These are phyloP conservation scores for Blastocladiella emersonii DNA, from an alignment of 371 early-diverging fungal genomes.

Conservation along the genomic window DNA sequence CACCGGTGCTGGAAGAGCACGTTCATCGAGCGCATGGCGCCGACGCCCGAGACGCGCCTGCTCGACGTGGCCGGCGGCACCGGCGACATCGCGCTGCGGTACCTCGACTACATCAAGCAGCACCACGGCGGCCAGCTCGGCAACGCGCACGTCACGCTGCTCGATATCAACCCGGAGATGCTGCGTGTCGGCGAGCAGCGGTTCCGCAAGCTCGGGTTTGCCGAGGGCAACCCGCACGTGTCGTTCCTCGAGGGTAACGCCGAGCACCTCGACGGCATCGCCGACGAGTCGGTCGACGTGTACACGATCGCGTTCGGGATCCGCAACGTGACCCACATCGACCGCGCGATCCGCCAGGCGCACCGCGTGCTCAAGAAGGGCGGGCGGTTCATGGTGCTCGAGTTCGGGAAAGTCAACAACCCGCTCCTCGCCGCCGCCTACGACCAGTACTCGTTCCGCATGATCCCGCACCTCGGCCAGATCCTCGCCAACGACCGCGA, in stretches of 20 bases:
- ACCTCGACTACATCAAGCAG: conserved; percentile 63
- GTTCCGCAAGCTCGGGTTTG: conserved; percentile 17
- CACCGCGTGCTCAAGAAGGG: conserved; percentile 87
- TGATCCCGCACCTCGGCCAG: conserved; percentile 82
- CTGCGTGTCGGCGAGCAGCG: conserved; percentile 74
- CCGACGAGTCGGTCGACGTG: conserved; percentile 67
- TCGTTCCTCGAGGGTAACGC: conserved; percentile 77
- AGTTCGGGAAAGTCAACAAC: conserved; percentile 82
- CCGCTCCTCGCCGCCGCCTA: conserved; percentile 69
- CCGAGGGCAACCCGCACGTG: conserved; percentile 29
- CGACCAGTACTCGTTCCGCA: conserved; percentile 84
- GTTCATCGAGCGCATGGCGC: conserved; percentile 70
- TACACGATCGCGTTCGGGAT: conserved; percentile 96
- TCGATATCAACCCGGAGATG: conserved; percentile 94
- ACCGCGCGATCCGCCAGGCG: conserved; percentile 73
- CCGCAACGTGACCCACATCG: conserved; percentile 90
- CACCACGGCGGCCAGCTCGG: conserved; percentile 9
- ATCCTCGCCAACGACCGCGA: conserved; percentile 77
- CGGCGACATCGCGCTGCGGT: conserved; percentile 90
- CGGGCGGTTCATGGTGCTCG: conserved; percentile 87
- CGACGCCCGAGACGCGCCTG: conserved; percentile 66
- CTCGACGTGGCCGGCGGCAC: conserved; percentile 97
- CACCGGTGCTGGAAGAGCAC: conserved; percentile 93
- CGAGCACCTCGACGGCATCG: conserved; percentile 59
- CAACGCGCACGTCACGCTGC: conserved; percentile 64